Conservation (phyloP, 1,284 basidiomycete genomes). For the Cryptococcus maquisensis region DNA sequence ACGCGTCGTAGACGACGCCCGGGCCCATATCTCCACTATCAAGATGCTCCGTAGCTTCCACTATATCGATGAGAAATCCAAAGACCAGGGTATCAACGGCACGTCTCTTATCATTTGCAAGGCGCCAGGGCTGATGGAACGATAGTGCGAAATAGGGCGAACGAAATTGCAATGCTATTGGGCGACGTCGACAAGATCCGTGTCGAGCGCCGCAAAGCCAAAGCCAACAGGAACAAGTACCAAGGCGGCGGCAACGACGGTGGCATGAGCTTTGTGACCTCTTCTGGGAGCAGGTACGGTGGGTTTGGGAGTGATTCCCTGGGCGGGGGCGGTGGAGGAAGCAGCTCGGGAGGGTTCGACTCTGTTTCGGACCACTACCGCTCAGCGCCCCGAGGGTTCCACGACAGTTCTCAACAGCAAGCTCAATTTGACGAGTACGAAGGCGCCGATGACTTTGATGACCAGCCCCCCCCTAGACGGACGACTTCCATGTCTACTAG, state of each 20-base stretch:
- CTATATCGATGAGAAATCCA: constrained; percentile 97
- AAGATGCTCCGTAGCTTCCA: constrained; percentile 99
- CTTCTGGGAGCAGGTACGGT: constrained; percentile 60
- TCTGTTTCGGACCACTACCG: constrained; percentile 29
- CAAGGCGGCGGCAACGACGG: constrained; percentile 76
- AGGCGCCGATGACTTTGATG: constrained; percentile 87
- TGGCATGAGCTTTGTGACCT: constrained; percentile 46
- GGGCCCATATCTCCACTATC: constrained; percentile 88
- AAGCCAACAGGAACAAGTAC: constrained; percentile 89
- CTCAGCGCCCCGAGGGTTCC: constrained; percentile 14
- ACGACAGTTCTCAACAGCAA: constrained; percentile 47
- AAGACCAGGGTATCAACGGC: constrained; percentile 97
- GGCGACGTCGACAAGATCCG: constrained; percentile 89
- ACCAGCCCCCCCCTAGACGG: constrained; percentile 47
- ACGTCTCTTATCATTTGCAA: not conserved
- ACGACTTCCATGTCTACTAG: constrained; percentile 6
- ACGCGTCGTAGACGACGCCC: constrained; percentile 94
- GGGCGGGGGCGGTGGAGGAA: constrained; percentile 52
- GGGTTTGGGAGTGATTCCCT: constrained; percentile 73
- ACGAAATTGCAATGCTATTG: constrained; percentile 84
- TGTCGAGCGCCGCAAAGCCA: constrained; percentile 84
- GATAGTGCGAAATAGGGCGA: constrained; percentile 86
- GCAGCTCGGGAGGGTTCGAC: constrained; percentile 22
- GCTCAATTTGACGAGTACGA: constrained; percentile 76
- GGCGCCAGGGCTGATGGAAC: not conserved